Evolutionary conservation across 2,329 filamentous ascomycete species (phyloP), one percentile per base, ranked within the genome.

Genomic region (Plectosphaerella cucumerina): DNA sequence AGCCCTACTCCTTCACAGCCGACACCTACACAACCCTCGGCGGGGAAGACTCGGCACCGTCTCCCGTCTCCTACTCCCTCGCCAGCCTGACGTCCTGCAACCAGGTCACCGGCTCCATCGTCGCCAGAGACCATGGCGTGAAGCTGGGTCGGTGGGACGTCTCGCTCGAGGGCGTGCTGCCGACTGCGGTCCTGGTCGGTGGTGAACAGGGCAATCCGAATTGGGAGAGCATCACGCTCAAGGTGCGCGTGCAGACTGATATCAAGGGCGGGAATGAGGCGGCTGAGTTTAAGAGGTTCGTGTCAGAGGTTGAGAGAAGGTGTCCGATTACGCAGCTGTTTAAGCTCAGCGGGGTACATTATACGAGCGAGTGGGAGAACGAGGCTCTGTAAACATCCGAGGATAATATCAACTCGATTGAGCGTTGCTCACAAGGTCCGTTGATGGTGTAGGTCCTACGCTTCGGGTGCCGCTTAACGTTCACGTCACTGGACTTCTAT

Each of bases 301-400:
- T 56, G 4, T 20, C 47, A 3, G 62, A 65, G 57, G 55, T 60
- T 2, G 62, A 65, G 50, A 52, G 62, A 12, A 41, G 62, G 33
- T 65, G 62, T 49, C 62, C 62, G 9, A 63, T 65, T 49, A 62
- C 60, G 31, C 56, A 60, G 56, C 49, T 64, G 17, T 64, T 63
- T 44, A 57, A 56, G 54, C 41, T 53, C 42, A 65, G 62, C 41
- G 62, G 62, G 23, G 56, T 63, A 33, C 46, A 26, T 42, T 60
- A 48, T 47, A 54, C 48, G 21, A 65, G 60, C 33, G 50, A 58
- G 39, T 64, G 62, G 62, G 57, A 57, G 33, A 65, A 65, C 47
- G 55, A 57, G 49, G 35, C 52, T 17, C 31, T 53, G 17, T 45
- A 23, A 45, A 23, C 10, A 41, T 34, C n/a, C n/a, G n/a, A n/a